These are phyloP conservation scores for Astrothelium subdiscretum DNA, from an alignment of 495 filamentous ascomycete species.

Conservation along the genomic window DNA sequence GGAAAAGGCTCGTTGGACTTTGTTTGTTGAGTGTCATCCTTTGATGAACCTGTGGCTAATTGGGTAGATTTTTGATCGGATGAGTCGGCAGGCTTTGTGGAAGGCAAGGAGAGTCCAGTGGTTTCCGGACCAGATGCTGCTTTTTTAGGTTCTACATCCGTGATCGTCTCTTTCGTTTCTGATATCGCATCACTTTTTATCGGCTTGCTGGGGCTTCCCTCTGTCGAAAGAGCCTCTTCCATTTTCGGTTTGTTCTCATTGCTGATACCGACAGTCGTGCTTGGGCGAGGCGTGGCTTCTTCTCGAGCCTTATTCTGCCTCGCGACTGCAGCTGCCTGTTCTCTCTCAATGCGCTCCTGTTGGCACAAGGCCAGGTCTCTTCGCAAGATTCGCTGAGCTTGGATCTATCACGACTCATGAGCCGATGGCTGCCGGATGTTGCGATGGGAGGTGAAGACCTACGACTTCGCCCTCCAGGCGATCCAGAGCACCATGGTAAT, in stretches of 20 bases:
- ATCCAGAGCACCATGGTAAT: constrained; percentile 22
- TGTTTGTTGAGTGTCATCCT: background rate
- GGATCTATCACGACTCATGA: background rate
- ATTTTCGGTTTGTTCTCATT: background rate
- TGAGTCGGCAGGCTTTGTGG: background rate
- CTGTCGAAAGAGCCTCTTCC: background rate
- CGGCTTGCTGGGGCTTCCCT: background rate
- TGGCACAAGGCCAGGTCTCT: constrained; percentile 20
- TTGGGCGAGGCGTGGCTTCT: background rate
- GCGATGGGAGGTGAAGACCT: background rate
- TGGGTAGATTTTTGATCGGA: background rate
- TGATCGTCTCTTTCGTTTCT: background rate
- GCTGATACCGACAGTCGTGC: background rate
- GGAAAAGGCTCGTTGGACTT: background rate
- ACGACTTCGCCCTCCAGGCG: constrained; percentile 21
- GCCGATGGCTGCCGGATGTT: background rate
- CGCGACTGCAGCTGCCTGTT: constrained; percentile 15
- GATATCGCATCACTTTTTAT: background rate
- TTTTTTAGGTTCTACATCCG: background rate
- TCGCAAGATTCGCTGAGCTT: constrained; percentile 18
- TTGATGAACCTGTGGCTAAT: background rate
- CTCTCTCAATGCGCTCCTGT: constrained; percentile 15
- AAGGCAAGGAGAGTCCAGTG: background rate
- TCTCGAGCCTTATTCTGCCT: constrained; percentile 14
- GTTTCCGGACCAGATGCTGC: background rate